phyloP scores from a whole-genome alignment of 306 rosid genomes.

The Gastrolobium villosum region DNA sequence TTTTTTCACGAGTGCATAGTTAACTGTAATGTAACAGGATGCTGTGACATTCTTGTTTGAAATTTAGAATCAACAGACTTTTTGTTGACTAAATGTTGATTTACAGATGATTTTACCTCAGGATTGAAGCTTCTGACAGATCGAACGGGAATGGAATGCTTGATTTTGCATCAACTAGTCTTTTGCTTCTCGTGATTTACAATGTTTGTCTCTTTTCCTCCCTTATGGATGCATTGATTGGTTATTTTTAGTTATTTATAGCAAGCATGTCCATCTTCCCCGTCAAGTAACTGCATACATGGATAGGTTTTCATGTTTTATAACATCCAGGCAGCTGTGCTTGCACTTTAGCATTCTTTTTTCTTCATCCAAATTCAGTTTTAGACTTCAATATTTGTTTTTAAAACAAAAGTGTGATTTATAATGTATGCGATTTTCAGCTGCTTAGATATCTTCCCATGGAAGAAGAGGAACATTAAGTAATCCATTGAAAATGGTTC shows the following conservation, averaged over 20 bases:
- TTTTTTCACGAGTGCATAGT: conserved; percentile 35
- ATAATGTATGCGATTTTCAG: background rate
- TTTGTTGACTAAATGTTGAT: conserved; percentile 37
- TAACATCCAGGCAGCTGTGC: background rate
- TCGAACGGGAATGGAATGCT: conserved; percentile 28
- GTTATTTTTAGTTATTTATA: background rate
- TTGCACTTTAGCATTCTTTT: background rate
- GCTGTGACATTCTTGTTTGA: conserved; percentile 36
- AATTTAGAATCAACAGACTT: conserved; percentile 39
- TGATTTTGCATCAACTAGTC: conserved; percentile 18
- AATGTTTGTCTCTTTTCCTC: background rate
- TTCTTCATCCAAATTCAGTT: background rate
- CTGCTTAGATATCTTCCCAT: background rate
- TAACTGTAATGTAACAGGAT: conserved; percentile 28
- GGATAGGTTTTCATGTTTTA: background rate
- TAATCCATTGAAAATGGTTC: too few species aligned
- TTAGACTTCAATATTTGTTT: background rate
- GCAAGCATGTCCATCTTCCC: background rate
- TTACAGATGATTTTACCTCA: conserved; percentile 39
- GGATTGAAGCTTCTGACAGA: conserved; percentile 37
- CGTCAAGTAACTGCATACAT: background rate
- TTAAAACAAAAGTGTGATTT: background rate
- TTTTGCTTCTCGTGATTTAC: conserved; percentile 8
- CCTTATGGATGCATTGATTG: background rate
- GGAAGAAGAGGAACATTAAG: too few species aligned